Conservation (phyloP, 352 stramenopile genomes). For the Globisporangium rhizosaccharum region DNA sequence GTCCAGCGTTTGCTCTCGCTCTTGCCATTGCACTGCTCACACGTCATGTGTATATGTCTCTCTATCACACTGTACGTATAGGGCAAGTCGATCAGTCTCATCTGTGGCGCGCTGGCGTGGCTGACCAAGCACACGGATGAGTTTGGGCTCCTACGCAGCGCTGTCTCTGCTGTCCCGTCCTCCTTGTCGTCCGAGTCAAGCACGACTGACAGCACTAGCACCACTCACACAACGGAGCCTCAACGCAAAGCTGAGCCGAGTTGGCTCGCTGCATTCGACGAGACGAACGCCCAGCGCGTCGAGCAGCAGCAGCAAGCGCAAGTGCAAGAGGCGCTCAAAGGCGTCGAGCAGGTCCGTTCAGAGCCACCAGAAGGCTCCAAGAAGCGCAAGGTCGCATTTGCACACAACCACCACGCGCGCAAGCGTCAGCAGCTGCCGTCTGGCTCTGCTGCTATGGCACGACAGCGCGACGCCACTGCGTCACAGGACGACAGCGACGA, state of each 20-base stretch:
- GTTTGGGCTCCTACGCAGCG: conserved; percentile 39
- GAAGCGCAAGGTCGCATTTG: conserved; percentile 63
- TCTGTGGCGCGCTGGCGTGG: conserved; percentile 87
- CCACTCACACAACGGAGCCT: neutral
- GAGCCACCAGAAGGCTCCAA: conserved; percentile 38
- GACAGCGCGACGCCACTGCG: neutral
- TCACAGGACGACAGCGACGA: conserved; percentile 29
- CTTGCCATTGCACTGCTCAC: neutral
- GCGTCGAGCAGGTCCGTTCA: conserved; percentile 50
- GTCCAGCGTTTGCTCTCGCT: neutral
- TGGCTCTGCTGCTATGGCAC: neutral
- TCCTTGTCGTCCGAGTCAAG: conserved; percentile 3
- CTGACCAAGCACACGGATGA: conserved; percentile 69
- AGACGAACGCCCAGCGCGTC: conserved; percentile 39
- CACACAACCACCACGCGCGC: conserved; percentile 60
- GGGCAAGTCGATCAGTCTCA: conserved; percentile 91
- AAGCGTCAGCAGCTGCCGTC: conserved; percentile 24
- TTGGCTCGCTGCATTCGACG: conserved; percentile 58
- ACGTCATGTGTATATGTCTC: neutral
- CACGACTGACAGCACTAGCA: neutral
- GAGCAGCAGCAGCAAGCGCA: conserved; percentile 37
- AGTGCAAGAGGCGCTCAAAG: conserved; percentile 38
- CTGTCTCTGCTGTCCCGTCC: neutral
- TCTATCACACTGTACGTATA: conserved; percentile 9
- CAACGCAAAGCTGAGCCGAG: conserved; percentile 29